Base-by-base conservation (phyloP, 495 filamentous ascomycete genomes). In the Hypoxylon fuscum region DNA sequence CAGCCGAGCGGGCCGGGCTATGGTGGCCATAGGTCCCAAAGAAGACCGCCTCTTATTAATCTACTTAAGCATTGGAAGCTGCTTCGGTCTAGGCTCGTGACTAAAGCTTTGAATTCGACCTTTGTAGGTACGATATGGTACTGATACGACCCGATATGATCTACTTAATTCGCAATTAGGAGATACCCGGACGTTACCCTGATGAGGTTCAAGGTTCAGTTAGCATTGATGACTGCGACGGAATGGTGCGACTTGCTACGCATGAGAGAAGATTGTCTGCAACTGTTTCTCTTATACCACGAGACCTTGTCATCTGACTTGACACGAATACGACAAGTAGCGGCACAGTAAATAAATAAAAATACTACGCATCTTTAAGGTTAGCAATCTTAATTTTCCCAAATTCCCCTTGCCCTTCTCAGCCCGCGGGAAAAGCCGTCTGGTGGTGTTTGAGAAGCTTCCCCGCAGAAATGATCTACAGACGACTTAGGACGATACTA, bases 401-500 rank as follows among this genome's bases (percentile, higher is more conserved):
- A 34, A 41, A 15, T 43, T 17, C 20, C 20, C 40, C 10, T 27
- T 15, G 15, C n/a, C 17, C 15, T 55, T 45, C 29, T 51, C 38
- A 46, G 49, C 43, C 15, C 20, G 21, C 62, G 56, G 62, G 62
- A 53, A 12, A 56, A 41, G 62, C 62, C 62, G 56, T 22, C n/a
- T 40, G 31, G 35, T 40, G 31, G 35, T 22, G 55, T 51, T 50
- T 50, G 50, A 65, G 56, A 44, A 56, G 41, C 25, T 55, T 47
- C 62, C 63, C 63, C 63, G 47, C 63, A 66, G 57, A 66, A 56
- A 55, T 44, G 63, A 66, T 66, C 63, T 61, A 42, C 63, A 25
- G 63, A 35, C 52, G 47, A 54, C 42, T 62, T 37, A 9, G 48
- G 57, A 49, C 37, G 53, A 62, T 62, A 41, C 63, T 66, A 8